Conservation (phyloP, 192 early-diverging fungal species). For the Umbelopsis vinacea region DNA sequence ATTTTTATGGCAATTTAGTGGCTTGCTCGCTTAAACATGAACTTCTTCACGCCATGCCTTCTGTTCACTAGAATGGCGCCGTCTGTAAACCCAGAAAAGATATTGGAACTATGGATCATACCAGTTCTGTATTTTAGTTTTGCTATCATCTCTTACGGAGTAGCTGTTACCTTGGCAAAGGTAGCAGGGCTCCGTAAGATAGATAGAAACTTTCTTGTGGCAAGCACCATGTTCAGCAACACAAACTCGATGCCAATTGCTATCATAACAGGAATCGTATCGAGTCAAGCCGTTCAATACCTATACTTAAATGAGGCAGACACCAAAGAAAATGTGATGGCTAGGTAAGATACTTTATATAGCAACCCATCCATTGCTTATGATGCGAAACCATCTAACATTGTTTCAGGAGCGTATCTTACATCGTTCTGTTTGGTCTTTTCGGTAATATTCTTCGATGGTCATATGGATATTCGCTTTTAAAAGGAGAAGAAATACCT, state of each 20-base stretch:
- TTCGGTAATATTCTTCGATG: slow-evolving; percentile 79
- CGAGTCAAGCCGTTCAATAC: slow-evolving; percentile 47
- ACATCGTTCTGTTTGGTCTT: slow-evolving; percentile 74
- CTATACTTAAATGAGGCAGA: slow-evolving; percentile 21
- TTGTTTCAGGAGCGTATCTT: slow-evolving; percentile 64
- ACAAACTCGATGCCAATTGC: slow-evolving; percentile 61
- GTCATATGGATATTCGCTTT: slow-evolving; percentile 73
- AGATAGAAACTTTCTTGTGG: slow-evolving; percentile 46
- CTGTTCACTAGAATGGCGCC: slow-evolving; percentile 62
- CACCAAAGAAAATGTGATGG: neutral
- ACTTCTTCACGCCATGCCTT: slow-evolving; percentile 60
- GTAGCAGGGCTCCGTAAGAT: slow-evolving; percentile 15
- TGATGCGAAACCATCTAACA: neutral
- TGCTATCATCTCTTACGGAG: neutral
- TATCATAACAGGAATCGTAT: slow-evolving; percentile 56
- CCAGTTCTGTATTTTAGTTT: slow-evolving; percentile 31
- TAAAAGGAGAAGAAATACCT: slow-evolving; percentile 36
- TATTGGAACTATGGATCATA: slow-evolving; percentile 58
- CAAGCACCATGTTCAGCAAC: slow-evolving; percentile 57
- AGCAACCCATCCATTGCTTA: neutral
- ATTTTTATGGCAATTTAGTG: neutral
- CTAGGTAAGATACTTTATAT: neutral
- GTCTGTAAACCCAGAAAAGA: slow-evolving; percentile 48
- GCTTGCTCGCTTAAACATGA: slow-evolving; percentile 46
- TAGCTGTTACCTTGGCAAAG: neutral